These are phyloP conservation scores for Linderniella brevidens DNA, from an alignment of 257 asterid species.

Conservation along the genomic window DNA sequence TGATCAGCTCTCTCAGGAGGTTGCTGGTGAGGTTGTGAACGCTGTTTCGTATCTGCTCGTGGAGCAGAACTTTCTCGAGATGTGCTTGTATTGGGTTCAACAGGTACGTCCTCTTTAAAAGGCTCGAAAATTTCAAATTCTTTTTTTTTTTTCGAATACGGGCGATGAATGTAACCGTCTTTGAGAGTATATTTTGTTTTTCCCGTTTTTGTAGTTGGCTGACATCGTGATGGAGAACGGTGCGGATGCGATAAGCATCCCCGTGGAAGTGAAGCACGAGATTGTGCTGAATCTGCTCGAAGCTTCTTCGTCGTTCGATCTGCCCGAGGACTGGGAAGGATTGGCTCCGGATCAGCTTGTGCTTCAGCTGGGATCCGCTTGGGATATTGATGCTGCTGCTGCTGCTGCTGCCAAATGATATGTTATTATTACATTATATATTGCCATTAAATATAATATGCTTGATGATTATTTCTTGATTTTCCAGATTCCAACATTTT, in stretches of 20 bases:
- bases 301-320: constrained; percentile 39
- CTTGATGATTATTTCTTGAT: no score
- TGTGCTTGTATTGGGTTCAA: constrained; percentile 82
- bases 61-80: constrained; percentile 59
- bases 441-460: no score
- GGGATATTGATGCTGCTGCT: constrained; percentile 45
- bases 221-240: constrained; percentile 68
- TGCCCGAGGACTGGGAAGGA: constrained; percentile 94
- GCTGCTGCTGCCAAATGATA: no score
- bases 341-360: constrained; percentile 61
- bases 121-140: neutral
- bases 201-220: constrained; percentile 32
- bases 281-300: constrained; percentile 62
- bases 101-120: constrained; percentile 38
- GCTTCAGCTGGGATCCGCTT: constrained; percentile 68
- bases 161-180: no score
- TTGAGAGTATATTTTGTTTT: neutral
- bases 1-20: constrained; percentile 75
- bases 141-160: neutral
- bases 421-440: no score
- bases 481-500: no score
- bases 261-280: constrained; percentile 61
- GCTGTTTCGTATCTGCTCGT: constrained; percentile 65
- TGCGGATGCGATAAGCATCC: constrained; percentile 41
- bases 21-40: constrained; percentile 51